Evolutionary conservation across 1,284 basidiomycete species (phyloP), one percentile per base, ranked within the genome.

Genomic region (Irpex sp.): DNA sequence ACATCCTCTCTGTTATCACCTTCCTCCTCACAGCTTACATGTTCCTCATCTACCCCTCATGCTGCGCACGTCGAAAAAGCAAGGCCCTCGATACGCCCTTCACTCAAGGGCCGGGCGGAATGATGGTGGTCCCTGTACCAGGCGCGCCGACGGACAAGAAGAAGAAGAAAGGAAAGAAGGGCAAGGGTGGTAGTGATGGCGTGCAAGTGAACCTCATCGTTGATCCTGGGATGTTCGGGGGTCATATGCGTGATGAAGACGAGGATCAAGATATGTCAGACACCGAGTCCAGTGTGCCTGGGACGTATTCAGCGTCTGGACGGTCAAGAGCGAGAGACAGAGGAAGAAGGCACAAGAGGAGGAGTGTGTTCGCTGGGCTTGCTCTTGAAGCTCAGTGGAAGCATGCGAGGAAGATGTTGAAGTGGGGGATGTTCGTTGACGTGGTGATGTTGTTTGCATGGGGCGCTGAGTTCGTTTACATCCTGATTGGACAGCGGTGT

Each of bases 161-260:
- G 59, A 77, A 76, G 60, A 71, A 68, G 26, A 75, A 74, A 62
- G 72, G 70, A 62, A 74, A 76, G 63, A 72, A 72, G 35, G 72
- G 71, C 8, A 69, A 70, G 39, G 70, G 67, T 54, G 78, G 79
- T 50, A 74, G 67, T 67, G 75, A 55, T 75, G 78, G 83, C 66
- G 83, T 90, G 0, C 87, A 89, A 63, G 86, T 89, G 59, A 90
- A 89, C 70, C 77, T 89, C 54, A 89, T 89, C 65, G 85, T 89
- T 36, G 87, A 89, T 70, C 87, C 88, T 6, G 76, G 77, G 2
- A 81, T 83, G 65, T 87, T 90, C 54, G 79, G 77, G 0, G 71
- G 73, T 17, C 67, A 72, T 37, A 60, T 67, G 26, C 70, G 69
- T 9, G 72, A 74, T 69, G 55, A 64, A 4, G 65, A 66, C 9